These are phyloP conservation scores for Kwoniella pini DNA, from an alignment of 768 basidiomycete species.

Conservation along the genomic window DNA sequence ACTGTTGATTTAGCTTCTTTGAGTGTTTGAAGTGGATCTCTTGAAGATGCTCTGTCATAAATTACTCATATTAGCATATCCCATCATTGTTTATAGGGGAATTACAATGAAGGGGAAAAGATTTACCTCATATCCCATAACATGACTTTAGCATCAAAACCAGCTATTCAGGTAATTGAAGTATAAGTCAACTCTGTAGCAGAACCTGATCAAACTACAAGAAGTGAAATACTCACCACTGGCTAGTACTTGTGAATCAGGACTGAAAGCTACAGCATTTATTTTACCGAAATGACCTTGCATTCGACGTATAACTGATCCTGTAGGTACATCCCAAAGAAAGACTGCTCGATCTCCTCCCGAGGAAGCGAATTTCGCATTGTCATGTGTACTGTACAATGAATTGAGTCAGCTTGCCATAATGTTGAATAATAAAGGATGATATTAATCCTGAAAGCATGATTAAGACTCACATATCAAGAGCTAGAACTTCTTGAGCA, in stretches of 20 bases:
- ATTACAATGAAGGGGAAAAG: neutral
- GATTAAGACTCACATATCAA: slow-evolving; percentile 76
- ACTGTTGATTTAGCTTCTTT: slow-evolving; percentile 45
- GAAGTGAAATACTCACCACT: slow-evolving; percentile 64
- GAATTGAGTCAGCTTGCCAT: too few species aligned
- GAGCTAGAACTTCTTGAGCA: slow-evolving; percentile 90
- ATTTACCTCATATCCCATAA: slow-evolving; percentile 85
- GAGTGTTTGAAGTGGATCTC: slow-evolving; percentile 79
- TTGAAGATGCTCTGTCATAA: slow-evolving; percentile 64
- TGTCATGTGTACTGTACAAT: slow-evolving; percentile 83
- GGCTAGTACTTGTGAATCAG: slow-evolving; percentile 80
- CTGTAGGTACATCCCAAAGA: slow-evolving; percentile 91
- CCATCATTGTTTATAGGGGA: too few species aligned
- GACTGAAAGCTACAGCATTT: slow-evolving; percentile 76
- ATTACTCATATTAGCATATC: neutral
- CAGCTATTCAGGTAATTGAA: slow-evolving; percentile 61
- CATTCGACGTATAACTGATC: slow-evolving; percentile 76
- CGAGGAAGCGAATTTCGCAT: slow-evolving; percentile 87
- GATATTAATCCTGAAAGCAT: too few species aligned
- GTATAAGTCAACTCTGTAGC: neutral
- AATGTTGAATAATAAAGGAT: too few species aligned
- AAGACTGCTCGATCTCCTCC: slow-evolving; percentile 93
- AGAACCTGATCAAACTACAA: neutral
- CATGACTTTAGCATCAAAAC: slow-evolving; percentile 85
- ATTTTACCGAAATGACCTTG: slow-evolving; percentile 89